Conservation (phyloP, 768 basidiomycete genomes). For the Boletus patriciae region DNA sequence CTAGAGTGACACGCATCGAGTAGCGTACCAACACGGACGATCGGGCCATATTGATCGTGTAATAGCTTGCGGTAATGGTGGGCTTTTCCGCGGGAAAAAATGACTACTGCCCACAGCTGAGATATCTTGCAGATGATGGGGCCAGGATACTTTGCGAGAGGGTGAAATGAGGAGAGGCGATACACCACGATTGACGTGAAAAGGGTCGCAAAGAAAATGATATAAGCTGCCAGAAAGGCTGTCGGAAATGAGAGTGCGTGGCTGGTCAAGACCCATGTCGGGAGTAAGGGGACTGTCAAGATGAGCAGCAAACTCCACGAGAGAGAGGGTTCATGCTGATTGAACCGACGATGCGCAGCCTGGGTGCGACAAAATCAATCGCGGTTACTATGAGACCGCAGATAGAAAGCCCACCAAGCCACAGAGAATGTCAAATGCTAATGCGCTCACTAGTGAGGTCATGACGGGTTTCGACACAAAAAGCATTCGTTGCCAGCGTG, state of each 20-base stretch:
- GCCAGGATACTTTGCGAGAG: slow-evolving; percentile 40
- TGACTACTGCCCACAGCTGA: slow-evolving; percentile 30
- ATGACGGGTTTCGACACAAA: background rate
- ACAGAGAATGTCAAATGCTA: slow-evolving; percentile 17
- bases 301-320: slow-evolving; percentile 17
- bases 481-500: background rate
- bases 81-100: slow-evolving; percentile 19
- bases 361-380: background rate
- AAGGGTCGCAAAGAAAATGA: slow-evolving; percentile 20
- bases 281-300: slow-evolving; percentile 13
- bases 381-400: background rate
- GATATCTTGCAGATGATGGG: slow-evolving; percentile 32
- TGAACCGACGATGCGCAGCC: slow-evolving; percentile 19
- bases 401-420: slow-evolving; percentile 14
- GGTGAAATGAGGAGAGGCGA: slow-evolving; percentile 41
- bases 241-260: slow-evolving; percentile 1
- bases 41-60: slow-evolving; percentile 33
- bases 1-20: background rate
- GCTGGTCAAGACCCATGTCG: slow-evolving; percentile 11
- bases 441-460: slow-evolving; percentile 1
- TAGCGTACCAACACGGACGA: slow-evolving; percentile 34
- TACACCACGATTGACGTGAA: slow-evolving; percentile 33
- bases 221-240: slow-evolving; percentile 15
- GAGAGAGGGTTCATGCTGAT: slow-evolving; percentile 16
- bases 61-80: slow-evolving; percentile 21